Evolutionary conservation across 148 eudicot species (phyloP), one percentile per base, ranked within the genome.

Genomic region (Beta vulgaris): DNA sequence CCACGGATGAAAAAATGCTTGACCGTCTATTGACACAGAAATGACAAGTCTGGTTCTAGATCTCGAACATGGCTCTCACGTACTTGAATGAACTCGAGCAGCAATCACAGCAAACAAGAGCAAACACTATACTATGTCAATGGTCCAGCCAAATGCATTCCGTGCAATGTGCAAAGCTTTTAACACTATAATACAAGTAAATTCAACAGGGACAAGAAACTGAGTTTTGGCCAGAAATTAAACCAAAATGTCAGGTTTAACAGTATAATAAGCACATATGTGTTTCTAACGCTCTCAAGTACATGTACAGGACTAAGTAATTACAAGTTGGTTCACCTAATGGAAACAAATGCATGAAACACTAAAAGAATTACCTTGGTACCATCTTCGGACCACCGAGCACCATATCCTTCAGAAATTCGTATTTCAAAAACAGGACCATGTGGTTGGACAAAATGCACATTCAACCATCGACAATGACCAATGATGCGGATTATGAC

Each of bases 341-440:
- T 25, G 42, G 6, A 69, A 75, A 59, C 10, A 60, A 68, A 28
- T 60, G 64, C 16, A 71, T 53, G 71, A 18, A 61, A 57, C 15
- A n/a, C n/a, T n/a, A 6, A 26, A 63, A 43, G 32, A 44, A 44
- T 72, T 84, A 90, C 96, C 98, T 87, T 82, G 74, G 75, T 84
- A 74, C 96, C 93, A 73, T 90, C 90, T 69, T 32, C 77, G 63
- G 90, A 93, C 98, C 96, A 93, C 65, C 96, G 84, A 49, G 98
- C 98, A 76, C 98, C 98, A 86, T 89, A 89, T 49, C 98, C 98
- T 81, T 82, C 88, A 67, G 79, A 70, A 77, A 61, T 80, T 76
- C 98, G 86, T 60, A 93, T 81, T 82, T 93, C 98, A 82, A 90
- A 93, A 32, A 90, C 90, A 76, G 76, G 80, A 19, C 84, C 96